Conservation (phyloP, 1,139 yeast genomes). For the Spencermartinsiella ligniputridi region DNA sequence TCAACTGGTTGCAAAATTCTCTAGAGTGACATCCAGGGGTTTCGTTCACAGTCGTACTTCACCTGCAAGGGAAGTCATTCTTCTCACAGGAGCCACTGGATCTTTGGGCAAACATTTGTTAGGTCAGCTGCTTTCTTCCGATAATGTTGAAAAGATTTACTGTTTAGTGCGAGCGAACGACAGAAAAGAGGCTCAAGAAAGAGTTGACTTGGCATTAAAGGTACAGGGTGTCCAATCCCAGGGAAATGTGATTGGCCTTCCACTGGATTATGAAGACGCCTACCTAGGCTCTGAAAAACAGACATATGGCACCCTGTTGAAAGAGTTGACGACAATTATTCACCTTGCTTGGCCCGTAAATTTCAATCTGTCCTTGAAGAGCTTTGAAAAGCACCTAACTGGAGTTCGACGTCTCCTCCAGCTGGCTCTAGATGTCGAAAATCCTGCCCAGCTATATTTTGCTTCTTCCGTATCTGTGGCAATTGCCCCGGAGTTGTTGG, state of each 20-base stretch:
- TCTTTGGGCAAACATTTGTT: not conserved
- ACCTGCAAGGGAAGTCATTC: no score
- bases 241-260: no score
- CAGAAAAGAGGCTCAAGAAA: not conserved
- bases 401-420: not conserved
- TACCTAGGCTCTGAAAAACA: not conserved
- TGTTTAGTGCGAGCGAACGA: not conserved
- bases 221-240: no score
- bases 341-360: not conserved
- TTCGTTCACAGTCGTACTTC: no score
- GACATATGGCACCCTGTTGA: not conserved
- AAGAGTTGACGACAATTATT: not conserved
- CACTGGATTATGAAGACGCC: not conserved
- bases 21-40: no score
- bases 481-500: not conserved
- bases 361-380: not conserved
- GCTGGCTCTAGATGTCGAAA: not conserved
- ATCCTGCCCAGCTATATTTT: not conserved
- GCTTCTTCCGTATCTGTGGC: not conserved
- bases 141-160: not conserved
- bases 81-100: not conserved
- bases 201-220: not conserved
- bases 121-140: not conserved
- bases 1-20: no score
- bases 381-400: not conserved